Percentiles rank a stretch among this genome's conserved stretches.
phyloP scores from a whole-genome alignment of 2,329 filamentous ascomycete genomes.

The Fusarium poae region DNA sequence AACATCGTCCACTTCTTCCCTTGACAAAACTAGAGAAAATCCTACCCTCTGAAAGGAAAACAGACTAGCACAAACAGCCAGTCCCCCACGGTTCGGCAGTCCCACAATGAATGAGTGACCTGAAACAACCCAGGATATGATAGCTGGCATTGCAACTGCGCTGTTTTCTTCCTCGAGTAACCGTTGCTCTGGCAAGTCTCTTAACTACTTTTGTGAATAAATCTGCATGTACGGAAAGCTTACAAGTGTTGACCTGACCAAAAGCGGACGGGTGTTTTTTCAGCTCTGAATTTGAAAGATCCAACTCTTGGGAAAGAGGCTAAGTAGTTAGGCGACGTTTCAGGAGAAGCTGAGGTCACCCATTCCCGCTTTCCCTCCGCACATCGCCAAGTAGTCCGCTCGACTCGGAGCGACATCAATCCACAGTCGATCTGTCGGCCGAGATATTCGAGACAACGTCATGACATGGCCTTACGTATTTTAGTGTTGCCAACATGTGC shows the following conservation, averaged over 20 bases:
- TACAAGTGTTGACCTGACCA: conserved; percentile 5
- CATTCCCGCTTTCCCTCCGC: conserved; percentile 13
- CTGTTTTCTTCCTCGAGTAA: conserved; percentile 32
- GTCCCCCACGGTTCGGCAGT: conserved; percentile 39
- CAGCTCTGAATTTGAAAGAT: conserved; percentile 3
- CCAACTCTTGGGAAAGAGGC: conserved; percentile 13
- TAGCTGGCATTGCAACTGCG: conserved; percentile 25
- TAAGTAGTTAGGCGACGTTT: conserved; percentile 26
- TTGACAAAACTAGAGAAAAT: conserved; percentile 2
- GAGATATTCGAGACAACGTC: conserved; percentile 12
- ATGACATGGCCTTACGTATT: not conserved
- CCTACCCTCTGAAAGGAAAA: conserved; percentile 14
- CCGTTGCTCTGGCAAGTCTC: conserved; percentile 25
- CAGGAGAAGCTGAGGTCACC: conserved; percentile 34
- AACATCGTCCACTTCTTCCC: conserved; percentile 3
- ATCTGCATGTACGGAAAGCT: not conserved
- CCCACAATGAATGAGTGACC: conserved; percentile 43
- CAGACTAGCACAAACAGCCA: conserved; percentile 17
- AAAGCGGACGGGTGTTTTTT: conserved; percentile 6
- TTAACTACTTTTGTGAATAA: conserved; percentile 12
- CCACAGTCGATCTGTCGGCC: conserved; percentile 21
- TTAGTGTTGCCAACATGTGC: not conserved
- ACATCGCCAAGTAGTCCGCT: conserved; percentile 12
- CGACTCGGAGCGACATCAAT: conserved; percentile 8
- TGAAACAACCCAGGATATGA: conserved; percentile 48